phyloP scores from a whole-genome alignment of 352 stramenopile genomes.

The Phytophthora tubulina region DNA sequence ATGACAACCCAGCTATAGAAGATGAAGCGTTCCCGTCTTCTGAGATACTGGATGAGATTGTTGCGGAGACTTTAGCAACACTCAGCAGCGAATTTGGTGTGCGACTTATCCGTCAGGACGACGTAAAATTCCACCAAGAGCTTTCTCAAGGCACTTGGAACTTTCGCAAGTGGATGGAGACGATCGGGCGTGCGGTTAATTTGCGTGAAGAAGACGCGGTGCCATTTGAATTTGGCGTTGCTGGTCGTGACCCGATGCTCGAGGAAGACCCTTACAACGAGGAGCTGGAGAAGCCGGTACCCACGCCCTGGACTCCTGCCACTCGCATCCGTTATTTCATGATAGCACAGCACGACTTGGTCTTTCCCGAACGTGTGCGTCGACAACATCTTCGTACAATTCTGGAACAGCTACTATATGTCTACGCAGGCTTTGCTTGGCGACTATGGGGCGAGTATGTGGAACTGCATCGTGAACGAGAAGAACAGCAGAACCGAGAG shows the following conservation, averaged over 20 bases:
- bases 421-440: constrained; percentile 76
- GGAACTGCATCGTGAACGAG: constrained; percentile 43
- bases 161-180: constrained; percentile 55
- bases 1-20: background rate
- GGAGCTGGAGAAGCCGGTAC: constrained; percentile 1
- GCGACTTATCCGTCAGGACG: constrained; percentile 49
- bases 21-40: constrained; percentile 49
- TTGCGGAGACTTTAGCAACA: constrained; percentile 50
- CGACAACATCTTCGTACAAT: constrained; percentile 53
- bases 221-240: constrained; percentile 24
- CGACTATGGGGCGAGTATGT: constrained; percentile 58
- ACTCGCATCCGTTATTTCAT: constrained; percentile 64
- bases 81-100: constrained; percentile 57
- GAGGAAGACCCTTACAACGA: constrained; percentile 15
- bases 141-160: constrained; percentile 53
- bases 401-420: constrained; percentile 67
- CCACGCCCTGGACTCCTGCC: constrained; percentile 50
- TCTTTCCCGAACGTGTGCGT: constrained; percentile 52
- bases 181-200: constrained; percentile 49
- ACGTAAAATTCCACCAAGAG: constrained; percentile 49
- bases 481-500: constrained; percentile 39
- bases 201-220: constrained; percentile 62
- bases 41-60: constrained; percentile 55
- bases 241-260: constrained; percentile 1
- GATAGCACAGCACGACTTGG: constrained; percentile 53